Percentiles rank a stretch among this genome's conserved stretches.
Evolutionary conservation across 2,329 filamentous ascomycete species (phyloP).

Genomic region (Xylaria sp.): DNA sequence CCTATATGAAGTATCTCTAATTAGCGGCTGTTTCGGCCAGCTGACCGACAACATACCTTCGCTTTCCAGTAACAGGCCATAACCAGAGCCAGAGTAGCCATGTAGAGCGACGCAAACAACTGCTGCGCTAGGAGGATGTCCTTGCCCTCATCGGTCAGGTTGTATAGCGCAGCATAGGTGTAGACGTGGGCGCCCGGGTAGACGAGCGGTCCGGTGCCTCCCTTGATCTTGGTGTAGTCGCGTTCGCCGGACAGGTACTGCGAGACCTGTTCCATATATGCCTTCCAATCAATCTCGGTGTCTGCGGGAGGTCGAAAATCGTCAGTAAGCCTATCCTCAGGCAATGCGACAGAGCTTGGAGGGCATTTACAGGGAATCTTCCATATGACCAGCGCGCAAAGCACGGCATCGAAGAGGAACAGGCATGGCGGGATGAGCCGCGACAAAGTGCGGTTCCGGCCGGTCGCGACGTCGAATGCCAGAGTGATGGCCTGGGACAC

Average conservation of each 20-base stretch:
- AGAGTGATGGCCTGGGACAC: conserved; percentile 34
- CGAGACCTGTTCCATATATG: conserved; percentile 92
- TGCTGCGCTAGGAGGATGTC: conserved; percentile 82
- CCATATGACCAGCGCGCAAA: conserved; percentile 76
- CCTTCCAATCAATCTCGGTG: conserved; percentile 96
- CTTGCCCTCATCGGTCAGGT: conserved; percentile 73
- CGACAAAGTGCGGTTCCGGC: conserved; percentile 51
- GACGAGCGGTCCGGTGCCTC: conserved; percentile 88
- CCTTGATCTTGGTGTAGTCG: conserved; percentile 83
- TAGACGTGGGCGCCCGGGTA: conserved; percentile 95
- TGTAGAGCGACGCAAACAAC: conserved; percentile 79
- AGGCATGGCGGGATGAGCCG: conserved; percentile 61
- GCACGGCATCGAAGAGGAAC: conserved; percentile 68
- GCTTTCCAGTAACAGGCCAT: conserved; percentile 80
- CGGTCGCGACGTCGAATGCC: conserved; percentile 49
- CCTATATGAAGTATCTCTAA: conserved; percentile 46
- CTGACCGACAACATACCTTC: conserved; percentile 51
- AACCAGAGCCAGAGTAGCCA: conserved; percentile 74
- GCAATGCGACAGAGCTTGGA: neutral
- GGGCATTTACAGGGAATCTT: conserved; percentile 77
- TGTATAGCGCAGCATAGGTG: conserved; percentile 80
- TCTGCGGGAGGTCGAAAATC: conserved; percentile 50
- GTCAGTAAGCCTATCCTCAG: neutral
- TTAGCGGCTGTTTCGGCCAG: conserved; percentile 8
- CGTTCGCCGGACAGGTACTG: conserved; percentile 82